Evolutionary conservation across 1,284 basidiomycete genomes (phyloP).

Genomic region (Trichosporon faecale): DNA sequence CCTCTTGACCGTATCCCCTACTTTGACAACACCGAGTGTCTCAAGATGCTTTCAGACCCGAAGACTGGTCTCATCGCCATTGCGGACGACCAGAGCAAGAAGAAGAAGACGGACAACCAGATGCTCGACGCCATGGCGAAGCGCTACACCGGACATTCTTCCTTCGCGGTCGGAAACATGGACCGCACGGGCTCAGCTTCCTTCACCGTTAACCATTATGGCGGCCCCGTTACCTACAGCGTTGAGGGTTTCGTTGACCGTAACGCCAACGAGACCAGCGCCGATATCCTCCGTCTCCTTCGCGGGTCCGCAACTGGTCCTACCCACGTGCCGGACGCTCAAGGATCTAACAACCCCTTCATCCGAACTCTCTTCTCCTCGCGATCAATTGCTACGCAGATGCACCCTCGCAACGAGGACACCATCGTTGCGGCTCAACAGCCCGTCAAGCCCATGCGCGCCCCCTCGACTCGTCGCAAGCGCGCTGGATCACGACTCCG

Average conservation of each 20-base stretch:
- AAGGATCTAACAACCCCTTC: conserved; percentile 83
- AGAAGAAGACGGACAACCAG: conserved; percentile 87
- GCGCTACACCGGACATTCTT: conserved; percentile 88
- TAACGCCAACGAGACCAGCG: conserved; percentile 84
- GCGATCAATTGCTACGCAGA: conserved; percentile 82
- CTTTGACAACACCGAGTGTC: conserved; percentile 87
- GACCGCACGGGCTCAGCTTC: conserved; percentile 77
- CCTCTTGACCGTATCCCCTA: conserved; percentile 61
- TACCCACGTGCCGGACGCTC: conserved; percentile 54
- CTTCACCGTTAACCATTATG: conserved; percentile 90
- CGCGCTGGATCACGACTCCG: conserved; percentile 55
- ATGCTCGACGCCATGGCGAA: conserved; percentile 94
- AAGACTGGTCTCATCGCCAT: conserved; percentile 93
- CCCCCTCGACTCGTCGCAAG: conserved; percentile 81
- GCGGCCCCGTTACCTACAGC: conserved; percentile 86
- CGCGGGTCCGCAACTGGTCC: conserved; percentile 57
- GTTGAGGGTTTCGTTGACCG: conserved; percentile 82
- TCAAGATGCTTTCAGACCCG: conserved; percentile 78
- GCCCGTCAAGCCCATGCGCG: conserved; percentile 85
- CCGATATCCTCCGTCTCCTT: conserved; percentile 87
- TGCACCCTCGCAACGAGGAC: conserved; percentile 85
- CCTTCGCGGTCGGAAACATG: conserved; percentile 73
- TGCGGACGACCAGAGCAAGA: conserved; percentile 91
- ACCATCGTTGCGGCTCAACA: conserved; percentile 93
- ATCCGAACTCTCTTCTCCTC: conserved; percentile 83